These are phyloP conservation scores for Reutealis trisperma DNA, from an alignment of 345 rosid genomes.

Conservation along the genomic window DNA sequence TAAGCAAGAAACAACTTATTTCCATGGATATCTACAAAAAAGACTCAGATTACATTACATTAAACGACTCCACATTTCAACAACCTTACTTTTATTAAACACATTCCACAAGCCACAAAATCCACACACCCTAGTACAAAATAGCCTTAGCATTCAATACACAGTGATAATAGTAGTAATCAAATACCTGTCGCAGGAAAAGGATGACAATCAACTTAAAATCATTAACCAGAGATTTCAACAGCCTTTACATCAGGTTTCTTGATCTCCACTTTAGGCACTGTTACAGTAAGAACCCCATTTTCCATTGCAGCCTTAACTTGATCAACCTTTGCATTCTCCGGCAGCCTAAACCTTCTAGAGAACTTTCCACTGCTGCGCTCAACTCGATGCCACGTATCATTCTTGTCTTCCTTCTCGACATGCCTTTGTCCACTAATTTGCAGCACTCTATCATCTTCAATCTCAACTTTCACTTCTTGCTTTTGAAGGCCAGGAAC, in stretches of 20 bases:
- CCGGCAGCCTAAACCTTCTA: slow-evolving; percentile 18
- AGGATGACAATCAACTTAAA: no score
- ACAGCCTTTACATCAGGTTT: slow-evolving; percentile 17
- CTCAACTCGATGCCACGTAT: slow-evolving; percentile 15
- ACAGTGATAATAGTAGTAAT: not conserved
- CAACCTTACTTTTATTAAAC: not conserved
- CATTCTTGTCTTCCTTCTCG: slow-evolving; percentile 22
- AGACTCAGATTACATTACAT: not conserved
- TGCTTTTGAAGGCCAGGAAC: slow-evolving; percentile 17
- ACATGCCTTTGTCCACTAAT: slow-evolving; percentile 20
- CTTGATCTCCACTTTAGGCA: slow-evolving; percentile 13
- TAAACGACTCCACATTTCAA: not conserved
- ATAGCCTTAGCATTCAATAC: not conserved
- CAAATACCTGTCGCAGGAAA: no score
- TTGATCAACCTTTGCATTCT: slow-evolving; percentile 17
- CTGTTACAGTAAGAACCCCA: slow-evolving; percentile 18
- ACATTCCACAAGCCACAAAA: not conserved
- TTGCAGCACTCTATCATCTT: slow-evolving; percentile 19
- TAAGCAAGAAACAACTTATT: not conserved
- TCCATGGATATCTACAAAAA: not conserved
- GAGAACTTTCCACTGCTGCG: slow-evolving; percentile 21
- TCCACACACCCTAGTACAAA: not conserved
- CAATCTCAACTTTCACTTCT: slow-evolving; percentile 20
- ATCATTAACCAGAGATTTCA: not conserved
- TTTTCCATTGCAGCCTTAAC: slow-evolving; percentile 19